Evolutionary conservation across 768 basidiomycete genomes (phyloP).

Genomic region (Rhizopogon salebrosus): DNA sequence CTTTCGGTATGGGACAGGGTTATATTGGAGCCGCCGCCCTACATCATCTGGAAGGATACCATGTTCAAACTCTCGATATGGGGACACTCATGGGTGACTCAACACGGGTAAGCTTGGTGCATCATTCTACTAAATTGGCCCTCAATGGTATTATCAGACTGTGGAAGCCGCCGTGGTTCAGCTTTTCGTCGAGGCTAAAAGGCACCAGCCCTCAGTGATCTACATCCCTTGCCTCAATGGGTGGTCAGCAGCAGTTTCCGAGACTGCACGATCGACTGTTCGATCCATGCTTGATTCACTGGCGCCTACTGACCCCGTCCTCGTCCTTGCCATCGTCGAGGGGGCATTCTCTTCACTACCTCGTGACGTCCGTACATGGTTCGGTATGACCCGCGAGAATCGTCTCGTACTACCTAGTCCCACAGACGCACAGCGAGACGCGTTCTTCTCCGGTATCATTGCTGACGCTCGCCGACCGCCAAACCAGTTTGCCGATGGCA

Average conservation of each 20-base stretch:
- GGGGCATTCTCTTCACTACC: conserved; percentile 67
- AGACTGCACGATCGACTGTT: conserved; percentile 79
- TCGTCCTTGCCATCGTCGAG: conserved; percentile 86
- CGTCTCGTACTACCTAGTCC: conserved; percentile 63
- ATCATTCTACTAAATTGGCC: not conserved
- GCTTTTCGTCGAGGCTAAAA: conserved; percentile 93
- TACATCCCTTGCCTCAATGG: conserved; percentile 87
- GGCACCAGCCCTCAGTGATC: conserved; percentile 92
- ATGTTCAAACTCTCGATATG: conserved; percentile 90
- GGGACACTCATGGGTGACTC: conserved; percentile 87
- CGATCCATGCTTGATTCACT: conserved; percentile 90
- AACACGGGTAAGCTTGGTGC: conserved; percentile 57
- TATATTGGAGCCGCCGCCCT: conserved; percentile 88
- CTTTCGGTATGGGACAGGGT: conserved; percentile 83
- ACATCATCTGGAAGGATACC: conserved; percentile 93
- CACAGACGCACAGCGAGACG: conserved; percentile 46
- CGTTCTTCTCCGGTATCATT: conserved; percentile 75
- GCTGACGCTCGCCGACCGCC: conserved; percentile 71
- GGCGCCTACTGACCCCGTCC: conserved; percentile 87
- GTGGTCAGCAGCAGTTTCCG: conserved; percentile 83
- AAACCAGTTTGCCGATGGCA: conserved; percentile 83
- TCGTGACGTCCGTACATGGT: conserved; percentile 84
- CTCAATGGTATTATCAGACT: conserved; percentile 44
- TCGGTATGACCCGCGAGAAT: conserved; percentile 72
- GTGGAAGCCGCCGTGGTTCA: conserved; percentile 91